Evolutionary conservation across 306 rosid species (phyloP), one percentile per base, ranked within the genome.

Genomic region (Rosa persica): DNA sequence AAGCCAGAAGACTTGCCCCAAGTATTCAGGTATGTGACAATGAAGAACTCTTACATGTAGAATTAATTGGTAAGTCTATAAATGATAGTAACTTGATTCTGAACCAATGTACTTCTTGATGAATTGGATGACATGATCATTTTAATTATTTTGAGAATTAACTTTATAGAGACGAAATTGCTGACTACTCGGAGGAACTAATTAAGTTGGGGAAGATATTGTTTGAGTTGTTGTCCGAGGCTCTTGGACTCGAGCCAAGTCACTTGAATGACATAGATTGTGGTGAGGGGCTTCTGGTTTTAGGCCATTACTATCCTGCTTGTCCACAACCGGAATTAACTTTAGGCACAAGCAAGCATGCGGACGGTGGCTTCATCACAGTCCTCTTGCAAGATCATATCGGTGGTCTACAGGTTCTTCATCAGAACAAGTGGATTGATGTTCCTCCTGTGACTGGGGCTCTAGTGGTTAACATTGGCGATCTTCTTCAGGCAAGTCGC

Each of bases 341-440:
- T 22, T n/a, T 81, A 6, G 81, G 81, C 19, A n/a, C 77, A 20
- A 76, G 19, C 22, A 81, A 73, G 72, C 90, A 88, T 12, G 44
- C 82, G 4, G 88, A 88, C 55, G 7, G 44, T 38, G 60, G 38
- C 70, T 90, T 90, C 67, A 19, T 90, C 73, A 85, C 90, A 0
- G 69, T 89, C 43, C 79, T 89, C 74, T 81, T 89, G 43, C 90
- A 89, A 77, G 86, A 87, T 70, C 85, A 83, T 67, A 49, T 89
- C 1, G 93, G 93, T n/a, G 89, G 90, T 51, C 90, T 87, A 20
- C 90, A 89, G 73, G 76, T 79, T 77, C 83, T 83, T 61, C 76
- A 77, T 22, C 38, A 71, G 30, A 58, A 78, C 47, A 30, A 19
- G 23, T 78, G 81, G 81, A 12, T 70, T 27, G 40, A 69, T 44